Conservation (phyloP, 768 basidiomycete genomes). For the Fomitopsis serialis region DNA sequence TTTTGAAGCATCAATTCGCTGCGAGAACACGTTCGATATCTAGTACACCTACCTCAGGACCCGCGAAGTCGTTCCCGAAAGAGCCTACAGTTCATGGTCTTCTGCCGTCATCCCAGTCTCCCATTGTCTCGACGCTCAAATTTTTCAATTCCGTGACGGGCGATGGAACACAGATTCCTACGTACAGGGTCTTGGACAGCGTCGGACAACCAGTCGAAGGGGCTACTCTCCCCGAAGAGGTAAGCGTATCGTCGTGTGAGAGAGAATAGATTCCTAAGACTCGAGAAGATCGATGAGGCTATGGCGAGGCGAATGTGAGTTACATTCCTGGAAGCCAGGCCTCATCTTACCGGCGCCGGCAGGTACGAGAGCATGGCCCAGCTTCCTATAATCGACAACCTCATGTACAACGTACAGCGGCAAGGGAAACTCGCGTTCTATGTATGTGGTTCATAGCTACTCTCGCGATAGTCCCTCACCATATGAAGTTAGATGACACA, state of each 20-base stretch:
- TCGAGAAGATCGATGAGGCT: slow-evolving; percentile 55
- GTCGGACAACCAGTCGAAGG: slow-evolving; percentile 68
- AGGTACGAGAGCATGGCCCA: slow-evolving; percentile 79
- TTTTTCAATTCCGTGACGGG: slow-evolving; percentile 79
- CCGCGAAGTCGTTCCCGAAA: slow-evolving; percentile 2
- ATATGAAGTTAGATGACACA: background rate
- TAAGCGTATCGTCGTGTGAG: background rate
- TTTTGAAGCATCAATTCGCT: too few species aligned
- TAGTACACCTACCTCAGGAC: background rate
- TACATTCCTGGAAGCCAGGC: background rate
- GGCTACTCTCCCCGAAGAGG: slow-evolving; percentile 66
- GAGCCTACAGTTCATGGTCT: slow-evolving; percentile 21
- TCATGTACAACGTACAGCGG: slow-evolving; percentile 88
- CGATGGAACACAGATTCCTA: slow-evolving; percentile 65
- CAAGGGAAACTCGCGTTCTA: slow-evolving; percentile 93
- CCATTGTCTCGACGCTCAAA: slow-evolving; percentile 61
- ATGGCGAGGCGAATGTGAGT: slow-evolving; percentile 60
- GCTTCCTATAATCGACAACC: slow-evolving; percentile 78
- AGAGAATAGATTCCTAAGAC: background rate
- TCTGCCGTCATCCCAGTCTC: slow-evolving; percentile 44
- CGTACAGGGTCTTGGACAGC: slow-evolving; percentile 83
- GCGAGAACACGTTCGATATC: background rate
- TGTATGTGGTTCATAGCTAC: slow-evolving; percentile 37
- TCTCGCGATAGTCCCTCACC: too few species aligned
- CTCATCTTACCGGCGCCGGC: background rate